Evolutionary conservation across 2,329 filamentous ascomycete species (phyloP), one percentile per base, ranked within the genome.

Genomic region (Claviceps sp.): DNA sequence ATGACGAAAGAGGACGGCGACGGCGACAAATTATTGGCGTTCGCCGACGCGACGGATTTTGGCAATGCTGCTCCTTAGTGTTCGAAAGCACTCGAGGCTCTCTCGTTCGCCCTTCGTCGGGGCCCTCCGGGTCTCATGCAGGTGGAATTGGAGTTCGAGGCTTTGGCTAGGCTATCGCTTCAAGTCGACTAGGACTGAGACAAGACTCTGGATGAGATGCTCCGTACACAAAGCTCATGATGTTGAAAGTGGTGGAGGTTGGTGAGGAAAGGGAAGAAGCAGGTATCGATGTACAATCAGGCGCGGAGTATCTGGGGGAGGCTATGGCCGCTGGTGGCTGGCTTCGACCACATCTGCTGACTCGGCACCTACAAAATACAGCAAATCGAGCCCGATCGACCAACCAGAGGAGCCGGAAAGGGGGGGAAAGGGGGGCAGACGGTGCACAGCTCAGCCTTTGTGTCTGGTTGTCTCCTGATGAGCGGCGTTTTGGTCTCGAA

Each of bases 111-210:
- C 24, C 42, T 40, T 59, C 52, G 52, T 53, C 47, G 43, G 30
- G 50, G 43, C 50, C 47, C 49, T 49, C 55, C 50, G 50, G 16
- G 60, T 60, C 58, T 62, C 50, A 55, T 48, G 37, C 19, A 24
- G 40, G 42, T 41, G 41, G 17, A 47, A 40, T 44, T 47, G n/a
- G 53, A 49, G 7, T 46, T 26, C 26, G 24, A 42, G 48, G 42
- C n/a, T 47, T 13, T 13, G 30, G 19, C 45, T 43, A 43, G 17
- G 30, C 30, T 51, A 48, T 43, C 47, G 47, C 50, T 57, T 62
- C 60, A 62, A 55, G 61, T 60, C 59, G 62, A 63, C 58, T 53
- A 62, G 63, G 62, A 61, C 64, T 60, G 58, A 58, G 58, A 59
- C 53, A 52, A 52, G 51, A 55, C 51, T 52, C 30, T 19, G 44